A percentile compares a stretch with the other conserved stretches of the same genome.
phyloP scores from a whole-genome alignment of 2,329 filamentous ascomycete species.

The Trichoderma sp. region DNA sequence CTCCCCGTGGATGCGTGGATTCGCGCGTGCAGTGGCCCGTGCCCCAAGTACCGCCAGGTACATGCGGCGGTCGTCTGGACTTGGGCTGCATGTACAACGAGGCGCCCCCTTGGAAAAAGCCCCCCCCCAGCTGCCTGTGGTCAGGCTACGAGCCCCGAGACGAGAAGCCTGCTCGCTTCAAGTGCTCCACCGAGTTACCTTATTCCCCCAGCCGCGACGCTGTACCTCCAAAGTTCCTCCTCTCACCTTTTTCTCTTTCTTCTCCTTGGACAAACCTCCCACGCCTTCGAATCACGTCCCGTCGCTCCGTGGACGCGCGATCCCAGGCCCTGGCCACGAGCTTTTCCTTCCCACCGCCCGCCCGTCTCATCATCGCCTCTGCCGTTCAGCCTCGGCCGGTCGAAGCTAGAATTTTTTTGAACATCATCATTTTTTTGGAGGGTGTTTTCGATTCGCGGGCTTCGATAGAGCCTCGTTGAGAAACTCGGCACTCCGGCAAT shows the following conservation, averaged over 20 bases:
- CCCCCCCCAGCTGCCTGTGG: constrained; percentile 1
- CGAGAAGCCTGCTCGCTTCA: constrained; percentile 18
- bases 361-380: background rate
- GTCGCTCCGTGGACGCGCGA: constrained; percentile 3
- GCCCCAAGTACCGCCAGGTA: background rate
- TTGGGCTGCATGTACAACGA: constrained; percentile 17
- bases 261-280: background rate
- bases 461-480: constrained; percentile 16
- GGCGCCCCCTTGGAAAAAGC: constrained; percentile 6
- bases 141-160: constrained; percentile 14
- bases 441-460: background rate
- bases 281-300: constrained; percentile 14
- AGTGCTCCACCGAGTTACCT: constrained; percentile 19
- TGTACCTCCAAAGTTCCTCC: constrained; percentile 14
- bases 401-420: background rate
- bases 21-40: background rate
- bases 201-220: constrained; percentile 18
- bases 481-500: constrained; percentile 18
- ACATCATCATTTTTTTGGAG: background rate
- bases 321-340: background rate
- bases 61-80: background rate
- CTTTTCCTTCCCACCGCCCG: background rate
- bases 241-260: constrained; percentile 19
- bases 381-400: constrained; percentile 12
- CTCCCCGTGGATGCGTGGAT: too few species aligned